Evolutionary conservation across 2,329 filamentous ascomycete species (phyloP).

Genomic region (Huntiella moniliformis): DNA sequence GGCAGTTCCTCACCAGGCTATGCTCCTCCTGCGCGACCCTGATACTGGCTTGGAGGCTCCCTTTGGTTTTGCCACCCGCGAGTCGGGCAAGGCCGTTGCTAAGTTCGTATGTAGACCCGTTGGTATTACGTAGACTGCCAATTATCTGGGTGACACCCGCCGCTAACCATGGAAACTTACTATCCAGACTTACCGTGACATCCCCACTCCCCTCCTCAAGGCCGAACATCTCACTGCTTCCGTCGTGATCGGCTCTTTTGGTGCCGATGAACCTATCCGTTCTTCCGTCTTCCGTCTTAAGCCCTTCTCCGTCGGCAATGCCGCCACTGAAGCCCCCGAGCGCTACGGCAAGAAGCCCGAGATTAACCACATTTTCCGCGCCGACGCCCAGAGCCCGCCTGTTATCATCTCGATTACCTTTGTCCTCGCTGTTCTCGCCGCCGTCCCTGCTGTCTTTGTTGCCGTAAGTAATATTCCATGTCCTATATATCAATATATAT

Average conservation of each 20-base stretch:
- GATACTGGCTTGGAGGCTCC: conserved; percentile 66
- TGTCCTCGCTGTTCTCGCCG: conserved; percentile 48
- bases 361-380: conserved; percentile 80
- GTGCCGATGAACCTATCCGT: conserved; percentile 48
- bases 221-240: conserved; percentile 54
- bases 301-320: conserved; percentile 43
- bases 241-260: conserved; percentile 73
- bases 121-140: not conserved
- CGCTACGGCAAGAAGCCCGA: conserved; percentile 71
- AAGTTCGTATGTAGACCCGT: conserved; percentile 48
- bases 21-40: conserved; percentile 62
- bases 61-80: conserved; percentile 67
- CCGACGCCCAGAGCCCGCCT: conserved; percentile 62
- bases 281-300: conserved; percentile 54
- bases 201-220: conserved; percentile 64
- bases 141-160: not conserved
- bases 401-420: conserved; percentile 65
- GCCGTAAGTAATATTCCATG: conserved; percentile 32
- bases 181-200: conserved; percentile 63
- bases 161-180: not conserved
- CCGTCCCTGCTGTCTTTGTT: conserved; percentile 54
- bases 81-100: conserved; percentile 68
- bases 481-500: not conserved
- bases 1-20: conserved; percentile 73
- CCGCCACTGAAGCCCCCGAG: conserved; percentile 47